A percentile compares a stretch with the other conserved stretches of the same genome.
Conservation (phyloP, 1,284 basidiomycete genomes). For the Ganoderma multipileum region DNA sequence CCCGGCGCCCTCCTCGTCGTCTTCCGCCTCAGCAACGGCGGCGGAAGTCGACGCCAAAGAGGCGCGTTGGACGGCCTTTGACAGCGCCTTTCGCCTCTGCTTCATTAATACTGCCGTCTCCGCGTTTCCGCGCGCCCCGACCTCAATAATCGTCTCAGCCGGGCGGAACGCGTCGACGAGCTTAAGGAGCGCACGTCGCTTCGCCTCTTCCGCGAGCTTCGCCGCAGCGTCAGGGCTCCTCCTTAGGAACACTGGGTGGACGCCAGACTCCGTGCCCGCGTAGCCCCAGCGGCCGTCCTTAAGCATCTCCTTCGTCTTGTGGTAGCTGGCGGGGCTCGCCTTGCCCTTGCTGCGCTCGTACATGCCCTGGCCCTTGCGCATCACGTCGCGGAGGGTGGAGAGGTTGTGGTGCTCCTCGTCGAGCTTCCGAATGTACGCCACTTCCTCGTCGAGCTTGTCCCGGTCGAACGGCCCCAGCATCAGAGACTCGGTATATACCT, state of each 20-base stretch:
- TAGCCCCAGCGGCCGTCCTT: constrained; percentile 79
- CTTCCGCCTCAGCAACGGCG: constrained; percentile 41
- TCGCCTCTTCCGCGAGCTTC: constrained; percentile 51
- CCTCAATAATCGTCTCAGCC: constrained; percentile 91
- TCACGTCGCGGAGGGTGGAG: constrained; percentile 81
- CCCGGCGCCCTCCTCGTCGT: constrained; percentile 49
- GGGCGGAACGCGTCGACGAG: constrained; percentile 87
- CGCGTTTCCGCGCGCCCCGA: constrained; percentile 75
- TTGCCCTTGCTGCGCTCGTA: constrained; percentile 95
- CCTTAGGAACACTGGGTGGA: constrained; percentile 72
- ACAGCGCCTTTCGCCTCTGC: constrained; percentile 82
- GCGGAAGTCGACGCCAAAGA: constrained; percentile 44
- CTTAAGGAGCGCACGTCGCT: constrained; percentile 74
- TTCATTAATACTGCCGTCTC: constrained; percentile 86
- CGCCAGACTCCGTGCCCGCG: constrained; percentile 64
- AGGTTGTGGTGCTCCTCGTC: constrained; percentile 77
- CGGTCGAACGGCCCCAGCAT: constrained; percentile 87
- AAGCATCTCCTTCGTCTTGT: constrained; percentile 88
- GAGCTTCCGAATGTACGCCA: constrained; percentile 80
- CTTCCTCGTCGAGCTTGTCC: constrained; percentile 82
- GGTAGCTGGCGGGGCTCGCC: constrained; percentile 86
- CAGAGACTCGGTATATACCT: constrained; percentile 72
- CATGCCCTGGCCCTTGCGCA: constrained; percentile 91
- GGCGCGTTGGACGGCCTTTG: constrained; percentile 63
- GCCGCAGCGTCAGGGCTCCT: constrained; percentile 35